A percentile compares a stretch with the other conserved stretches of the same genome.
Conservation (phyloP, 2,329 filamentous ascomycete genomes). For the Fusarium verticillioides region DNA sequence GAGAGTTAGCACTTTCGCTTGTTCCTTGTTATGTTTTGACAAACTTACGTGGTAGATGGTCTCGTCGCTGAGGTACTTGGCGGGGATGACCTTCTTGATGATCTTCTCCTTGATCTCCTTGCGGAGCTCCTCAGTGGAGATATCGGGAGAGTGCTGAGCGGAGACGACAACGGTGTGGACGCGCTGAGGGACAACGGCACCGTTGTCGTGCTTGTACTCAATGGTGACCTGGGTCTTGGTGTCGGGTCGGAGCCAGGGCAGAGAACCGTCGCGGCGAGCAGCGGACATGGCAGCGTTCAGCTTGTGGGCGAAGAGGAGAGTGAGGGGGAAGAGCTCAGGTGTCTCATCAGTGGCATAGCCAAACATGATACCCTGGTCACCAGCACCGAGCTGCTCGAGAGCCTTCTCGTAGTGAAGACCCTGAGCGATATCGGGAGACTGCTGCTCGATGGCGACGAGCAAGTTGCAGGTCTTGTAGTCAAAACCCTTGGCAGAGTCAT, state of each 20-base stretch:
- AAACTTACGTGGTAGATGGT: constrained; percentile 90
- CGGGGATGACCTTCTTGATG: constrained; percentile 93
- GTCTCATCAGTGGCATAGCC: constrained; percentile 99
- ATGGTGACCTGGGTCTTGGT: constrained; percentile 99
- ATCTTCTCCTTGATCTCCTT: constrained; percentile 98
- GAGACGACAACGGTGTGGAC: constrained; percentile 98
- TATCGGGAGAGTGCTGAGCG: constrained; percentile 90
- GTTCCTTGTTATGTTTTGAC: neutral
- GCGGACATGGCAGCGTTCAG: constrained; percentile 95
- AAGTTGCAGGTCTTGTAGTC: constrained; percentile 99
- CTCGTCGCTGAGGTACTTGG: constrained; percentile 89
- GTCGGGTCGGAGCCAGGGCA: constrained; percentile 96
- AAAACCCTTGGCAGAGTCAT: constrained; percentile 96
- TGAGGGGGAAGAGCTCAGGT: constrained; percentile 94
- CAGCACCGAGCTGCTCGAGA: constrained; percentile 96
- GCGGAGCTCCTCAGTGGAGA: constrained; percentile 90
- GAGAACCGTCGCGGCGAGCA: constrained; percentile 85
- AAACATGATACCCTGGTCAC: constrained; percentile 99
- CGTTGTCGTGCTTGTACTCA: constrained; percentile 97
- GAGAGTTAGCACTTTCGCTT: constrained; percentile 13
- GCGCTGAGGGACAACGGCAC: constrained; percentile 89
- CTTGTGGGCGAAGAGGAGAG: constrained; percentile 93
- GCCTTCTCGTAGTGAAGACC: constrained; percentile 98
- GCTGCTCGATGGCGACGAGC: constrained; percentile 98
- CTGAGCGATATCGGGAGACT: constrained; percentile 98